A percentile compares a stretch with the other conserved stretches of the same genome.
Conservation (phyloP, 495 filamentous ascomycete species). For the Lepraria neglecta region DNA sequence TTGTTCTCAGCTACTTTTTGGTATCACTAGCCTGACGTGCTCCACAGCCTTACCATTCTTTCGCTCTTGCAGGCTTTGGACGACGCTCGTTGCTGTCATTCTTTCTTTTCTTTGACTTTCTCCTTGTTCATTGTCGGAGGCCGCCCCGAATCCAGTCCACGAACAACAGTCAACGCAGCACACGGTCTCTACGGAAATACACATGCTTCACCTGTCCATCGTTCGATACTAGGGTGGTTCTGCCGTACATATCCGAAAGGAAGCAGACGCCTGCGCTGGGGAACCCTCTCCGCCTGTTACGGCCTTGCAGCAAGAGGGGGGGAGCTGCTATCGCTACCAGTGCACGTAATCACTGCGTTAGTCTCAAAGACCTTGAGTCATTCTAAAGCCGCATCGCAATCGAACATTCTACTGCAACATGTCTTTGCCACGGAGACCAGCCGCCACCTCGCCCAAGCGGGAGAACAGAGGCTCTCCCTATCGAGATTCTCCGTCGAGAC, state of each 20-base stretch:
- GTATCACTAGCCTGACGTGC: background rate
- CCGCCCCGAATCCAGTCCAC: background rate
- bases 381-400: background rate
- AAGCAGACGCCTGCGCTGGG: background rate
- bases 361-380: background rate
- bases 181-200: background rate
- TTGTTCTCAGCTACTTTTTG: background rate
- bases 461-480: conserved; percentile 51
- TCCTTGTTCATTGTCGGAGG: background rate
- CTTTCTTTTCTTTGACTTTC: background rate
- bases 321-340: background rate
- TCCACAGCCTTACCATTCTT: conserved; percentile 1
- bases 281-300: too few relatives aligned
- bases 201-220: background rate
- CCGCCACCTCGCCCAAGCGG: conserved; percentile 50
- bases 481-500: conserved; percentile 62
- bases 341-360: background rate
- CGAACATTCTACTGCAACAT: conserved; percentile 35
- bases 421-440: conserved; percentile 64
- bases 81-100: background rate
- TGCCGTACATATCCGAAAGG: background rate
- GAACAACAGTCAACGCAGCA: background rate
- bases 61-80: background rate
- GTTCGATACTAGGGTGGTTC: background rate
- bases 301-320: background rate